Conservation (phyloP, 2,329 filamentous ascomycete genomes). For the Pseudogymnoascus destructans region DNA sequence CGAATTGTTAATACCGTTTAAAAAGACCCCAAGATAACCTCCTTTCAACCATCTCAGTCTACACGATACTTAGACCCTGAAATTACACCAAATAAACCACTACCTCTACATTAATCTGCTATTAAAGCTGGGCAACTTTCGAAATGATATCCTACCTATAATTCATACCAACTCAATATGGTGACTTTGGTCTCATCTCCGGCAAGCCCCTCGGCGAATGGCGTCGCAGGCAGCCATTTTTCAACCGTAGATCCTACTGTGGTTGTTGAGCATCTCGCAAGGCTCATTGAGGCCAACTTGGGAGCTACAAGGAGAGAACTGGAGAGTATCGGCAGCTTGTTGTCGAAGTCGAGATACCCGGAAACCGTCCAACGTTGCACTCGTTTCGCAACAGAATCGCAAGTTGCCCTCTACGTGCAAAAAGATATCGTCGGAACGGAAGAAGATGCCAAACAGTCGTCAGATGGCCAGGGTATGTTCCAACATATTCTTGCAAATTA, state of each 20-base stretch:
- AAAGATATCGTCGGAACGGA: conserved; percentile 49
- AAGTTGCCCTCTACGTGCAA: conserved; percentile 80
- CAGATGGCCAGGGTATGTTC: conserved; percentile 29
- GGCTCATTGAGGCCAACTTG: conserved; percentile 59
- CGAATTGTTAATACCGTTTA: conserved; percentile 9
- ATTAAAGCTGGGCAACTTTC: neutral
- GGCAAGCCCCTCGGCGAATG: conserved; percentile 21
- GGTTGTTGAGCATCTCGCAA: conserved; percentile 58
- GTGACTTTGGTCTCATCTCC: conserved; percentile 24
- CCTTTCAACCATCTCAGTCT: conserved; percentile 4
- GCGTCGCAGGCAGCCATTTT: conserved; percentile 29
- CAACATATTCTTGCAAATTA: neutral
- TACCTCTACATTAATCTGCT: neutral
- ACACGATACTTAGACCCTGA: neutral
- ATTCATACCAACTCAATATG: conserved; percentile 18
- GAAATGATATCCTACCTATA: conserved; percentile 1
- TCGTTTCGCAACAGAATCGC: conserved; percentile 78
- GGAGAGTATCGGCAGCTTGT: conserved; percentile 65
- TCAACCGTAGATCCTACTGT: conserved; percentile 51
- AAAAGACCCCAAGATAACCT: neutral
- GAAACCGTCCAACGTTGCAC: conserved; percentile 81
- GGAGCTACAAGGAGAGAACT: conserved; percentile 68
- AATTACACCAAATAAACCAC: neutral
- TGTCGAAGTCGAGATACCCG: conserved; percentile 55
- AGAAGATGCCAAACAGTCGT: conserved; percentile 21